Evolutionary conservation across 768 basidiomycete genomes (phyloP).

Genomic region (Russula emetica): DNA sequence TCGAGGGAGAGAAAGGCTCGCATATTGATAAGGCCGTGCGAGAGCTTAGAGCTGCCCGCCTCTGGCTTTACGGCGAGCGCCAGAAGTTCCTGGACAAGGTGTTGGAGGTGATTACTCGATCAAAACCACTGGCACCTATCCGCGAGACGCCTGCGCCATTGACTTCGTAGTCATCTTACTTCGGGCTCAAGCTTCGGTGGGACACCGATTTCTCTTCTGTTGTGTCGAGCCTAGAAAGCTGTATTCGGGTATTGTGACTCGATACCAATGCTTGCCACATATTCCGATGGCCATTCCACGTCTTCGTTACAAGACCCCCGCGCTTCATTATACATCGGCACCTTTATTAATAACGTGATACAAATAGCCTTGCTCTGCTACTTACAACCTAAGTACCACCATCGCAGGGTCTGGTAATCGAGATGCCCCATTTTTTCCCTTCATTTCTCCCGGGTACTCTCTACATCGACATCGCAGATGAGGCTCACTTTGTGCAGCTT

Average conservation of each 20-base stretch:
- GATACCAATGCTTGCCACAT: neutral
- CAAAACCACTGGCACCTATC: neutral
- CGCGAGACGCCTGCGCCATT: neutral
- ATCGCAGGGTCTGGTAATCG: no score
- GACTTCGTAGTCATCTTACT: neutral
- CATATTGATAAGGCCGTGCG: slow-evolving; percentile 6
- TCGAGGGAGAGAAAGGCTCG: neutral
- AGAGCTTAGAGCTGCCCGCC: neutral
- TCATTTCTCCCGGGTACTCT: no score
- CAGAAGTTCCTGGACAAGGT: neutral
- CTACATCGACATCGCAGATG: no score
- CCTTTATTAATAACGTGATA: no score
- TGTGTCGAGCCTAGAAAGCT: neutral
- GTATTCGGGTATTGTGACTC: neutral
- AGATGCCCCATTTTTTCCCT: no score
- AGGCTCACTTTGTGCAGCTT: no score
- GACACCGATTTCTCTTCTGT: neutral
- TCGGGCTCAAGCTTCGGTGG: neutral
- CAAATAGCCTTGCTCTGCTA: no score
- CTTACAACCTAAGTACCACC: no score
- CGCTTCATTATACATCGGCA: no score
- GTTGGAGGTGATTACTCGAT: neutral
- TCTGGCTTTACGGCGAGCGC: neutral
- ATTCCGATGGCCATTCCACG: no score
- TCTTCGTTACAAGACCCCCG: no score